phyloP scores from a whole-genome alignment of 2,329 filamentous ascomycete species.

The Botrytis aclada region DNA sequence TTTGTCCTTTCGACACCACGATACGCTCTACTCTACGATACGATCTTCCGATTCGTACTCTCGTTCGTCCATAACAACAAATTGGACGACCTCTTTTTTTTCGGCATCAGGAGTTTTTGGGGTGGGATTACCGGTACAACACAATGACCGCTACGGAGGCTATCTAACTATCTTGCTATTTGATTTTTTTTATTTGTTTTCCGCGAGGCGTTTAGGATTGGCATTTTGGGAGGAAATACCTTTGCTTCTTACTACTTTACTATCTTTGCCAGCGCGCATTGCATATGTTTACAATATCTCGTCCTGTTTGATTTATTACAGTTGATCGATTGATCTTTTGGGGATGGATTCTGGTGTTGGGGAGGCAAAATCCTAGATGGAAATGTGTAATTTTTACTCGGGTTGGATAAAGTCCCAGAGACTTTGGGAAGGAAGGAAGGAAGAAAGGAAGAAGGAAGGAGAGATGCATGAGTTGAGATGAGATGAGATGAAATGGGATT shows the following conservation, averaged over 20 bases:
- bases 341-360: slow-evolving; percentile 17
- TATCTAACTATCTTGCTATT: slow-evolving; percentile 7
- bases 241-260: slow-evolving; percentile 12
- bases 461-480: neutral
- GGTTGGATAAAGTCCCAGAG: neutral
- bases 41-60: slow-evolving; percentile 3
- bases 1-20: slow-evolving; percentile 10
- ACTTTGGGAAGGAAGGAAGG: neutral
- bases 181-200: neutral
- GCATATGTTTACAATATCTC: slow-evolving; percentile 11
- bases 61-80: neutral
- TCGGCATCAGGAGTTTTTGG: neutral
- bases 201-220: neutral
- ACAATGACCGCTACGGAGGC: slow-evolving; percentile 13
- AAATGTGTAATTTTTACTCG: slow-evolving; percentile 19
- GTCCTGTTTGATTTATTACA: neutral
- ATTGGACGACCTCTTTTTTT: neutral
- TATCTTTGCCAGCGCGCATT: slow-evolving; percentile 12
- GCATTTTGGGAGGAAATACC: neutral
- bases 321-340: slow-evolving; percentile 6
- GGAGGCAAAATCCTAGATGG: slow-evolving; percentile 13
- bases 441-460: neutral
- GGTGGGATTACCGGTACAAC: slow-evolving; percentile 3
- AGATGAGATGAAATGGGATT: neutral
- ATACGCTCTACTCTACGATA: neutral